Conservation (phyloP, 129 eudicot species). For the Flaveria bidentis region DNA sequence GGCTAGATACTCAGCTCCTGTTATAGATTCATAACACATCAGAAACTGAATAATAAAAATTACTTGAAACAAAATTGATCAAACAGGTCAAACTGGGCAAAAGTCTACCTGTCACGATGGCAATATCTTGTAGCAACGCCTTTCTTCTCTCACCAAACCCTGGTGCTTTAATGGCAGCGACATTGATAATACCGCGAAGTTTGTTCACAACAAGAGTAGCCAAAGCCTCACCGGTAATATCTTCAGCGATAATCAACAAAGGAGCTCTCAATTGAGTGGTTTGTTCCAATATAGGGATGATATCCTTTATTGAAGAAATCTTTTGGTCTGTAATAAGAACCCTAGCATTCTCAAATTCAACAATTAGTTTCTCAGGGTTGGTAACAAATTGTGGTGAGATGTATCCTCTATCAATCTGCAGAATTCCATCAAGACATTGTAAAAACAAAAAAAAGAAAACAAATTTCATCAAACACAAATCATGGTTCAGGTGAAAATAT, state of each 20-base stretch:
- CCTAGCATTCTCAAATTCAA: constrained; percentile 89
- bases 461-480: no score
- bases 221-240: constrained; percentile 83
- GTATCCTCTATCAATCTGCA: constrained; percentile 92
- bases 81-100: neutral
- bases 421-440: neutral
- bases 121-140: constrained; percentile 90
- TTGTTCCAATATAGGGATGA: constrained; percentile 79
- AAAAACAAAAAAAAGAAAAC: no score
- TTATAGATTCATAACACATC: neutral
- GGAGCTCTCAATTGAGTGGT: constrained; percentile 87
- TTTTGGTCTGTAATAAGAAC: constrained; percentile 89
- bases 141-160: constrained; percentile 88
- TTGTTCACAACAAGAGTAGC: constrained; percentile 95
- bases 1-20: constrained; percentile 98
- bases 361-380: constrained; percentile 75
- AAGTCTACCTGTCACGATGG: constrained; percentile 68
- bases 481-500: no score
- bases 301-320: constrained; percentile 85
- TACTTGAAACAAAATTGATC: neutral
- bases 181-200: constrained; percentile 71
- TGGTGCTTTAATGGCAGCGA: constrained; percentile 87
- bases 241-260: constrained; percentile 74
- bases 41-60: neutral
- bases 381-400: constrained; percentile 97